Base-by-base conservation (phyloP, 495 filamentous ascomycete genomes). In the Neurospora intermedia region DNA sequence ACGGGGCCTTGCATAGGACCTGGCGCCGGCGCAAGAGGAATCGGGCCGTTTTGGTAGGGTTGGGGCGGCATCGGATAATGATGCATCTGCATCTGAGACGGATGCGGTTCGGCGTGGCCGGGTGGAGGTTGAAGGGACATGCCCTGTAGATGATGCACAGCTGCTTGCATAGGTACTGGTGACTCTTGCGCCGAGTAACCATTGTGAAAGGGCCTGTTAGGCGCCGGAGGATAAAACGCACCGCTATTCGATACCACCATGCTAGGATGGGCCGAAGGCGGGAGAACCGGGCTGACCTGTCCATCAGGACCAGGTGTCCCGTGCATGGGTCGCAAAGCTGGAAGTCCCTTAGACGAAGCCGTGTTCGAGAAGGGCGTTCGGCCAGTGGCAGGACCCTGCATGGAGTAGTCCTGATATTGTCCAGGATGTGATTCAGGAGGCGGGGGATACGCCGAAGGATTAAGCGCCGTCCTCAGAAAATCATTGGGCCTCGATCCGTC, bases 391-490 rank as follows among this genome's bases (percentile, higher is more conserved):
- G 59, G 20, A 35, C 54, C 59, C 35, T 46, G 69, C 54, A 62
- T 62, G n/a, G 39, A 71, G 54, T 31, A 62, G 72, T 40, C 72
- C 43, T 27, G 59, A 69, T 16, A 42, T 31, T 48, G 38, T 42
- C 39, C 70, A 62, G 70, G 70, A 62, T 71, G 41, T 9, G 54
- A 27, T 27, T 59, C 20, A 16, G 71, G 62, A 13, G 69, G 70
- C 5, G 71, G 70, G 43, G 69, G 69, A 38, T 74, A 76, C 1
- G 59, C 71, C 0, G 76, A 42, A 13, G 80, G 82, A 69, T 85
- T 85, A 16, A 85, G 75, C 2, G 84, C 82, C 0, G 84, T 85
- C 70, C 81, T 79, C 2, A 85, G 70, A 72, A 85, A 85, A 18
- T 79, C 74, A 69, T 80, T 82, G n/a, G 77, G 71, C 13, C 70